These are phyloP conservation scores for Aspergillus haitiensis DNA, from an alignment of 495 filamentous ascomycete genomes.

Conservation along the genomic window DNA sequence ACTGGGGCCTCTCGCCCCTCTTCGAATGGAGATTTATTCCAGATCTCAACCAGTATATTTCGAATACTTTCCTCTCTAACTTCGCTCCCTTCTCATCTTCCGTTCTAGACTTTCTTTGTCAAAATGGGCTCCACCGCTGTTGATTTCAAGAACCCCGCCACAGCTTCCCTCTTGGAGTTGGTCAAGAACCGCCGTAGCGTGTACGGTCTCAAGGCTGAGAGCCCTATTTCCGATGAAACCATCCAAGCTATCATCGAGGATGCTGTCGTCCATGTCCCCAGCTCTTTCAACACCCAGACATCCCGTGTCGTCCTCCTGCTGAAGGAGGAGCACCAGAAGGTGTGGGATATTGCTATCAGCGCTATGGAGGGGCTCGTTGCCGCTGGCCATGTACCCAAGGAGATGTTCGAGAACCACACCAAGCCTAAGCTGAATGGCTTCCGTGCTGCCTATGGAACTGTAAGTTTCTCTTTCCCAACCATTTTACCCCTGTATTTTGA, in stretches of 20 bases:
- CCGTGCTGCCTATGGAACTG: constrained; percentile 51
- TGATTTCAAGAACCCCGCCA: constrained; percentile 43
- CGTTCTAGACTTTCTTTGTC: background rate
- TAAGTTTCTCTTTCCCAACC: constrained; percentile 22
- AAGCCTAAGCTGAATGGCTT: constrained; percentile 46
- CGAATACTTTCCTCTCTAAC: background rate
- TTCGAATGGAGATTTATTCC: background rate
- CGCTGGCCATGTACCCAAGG: constrained; percentile 35
- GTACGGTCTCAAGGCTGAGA: constrained; percentile 48
- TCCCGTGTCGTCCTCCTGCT: constrained; percentile 49
- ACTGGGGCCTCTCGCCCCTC: background rate
- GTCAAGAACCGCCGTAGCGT: constrained; percentile 48
- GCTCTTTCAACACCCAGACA: constrained; percentile 56
- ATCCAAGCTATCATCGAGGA: constrained; percentile 43
- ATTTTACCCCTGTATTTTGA: background rate
- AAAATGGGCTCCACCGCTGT: constrained; percentile 35
- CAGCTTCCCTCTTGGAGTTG: constrained; percentile 40
- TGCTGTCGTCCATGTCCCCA: constrained; percentile 49
- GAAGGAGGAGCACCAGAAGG: constrained; percentile 53
- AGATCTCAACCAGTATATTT: background rate
- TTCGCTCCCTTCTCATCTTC: background rate
- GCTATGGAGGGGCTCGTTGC: constrained; percentile 45
- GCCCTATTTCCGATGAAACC: constrained; percentile 43
- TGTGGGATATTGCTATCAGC: constrained; percentile 51
- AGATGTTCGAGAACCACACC: constrained; percentile 43